These are phyloP conservation scores for Amanita rubescens DNA, from an alignment of 768 basidiomycete genomes.

Conservation along the genomic window DNA sequence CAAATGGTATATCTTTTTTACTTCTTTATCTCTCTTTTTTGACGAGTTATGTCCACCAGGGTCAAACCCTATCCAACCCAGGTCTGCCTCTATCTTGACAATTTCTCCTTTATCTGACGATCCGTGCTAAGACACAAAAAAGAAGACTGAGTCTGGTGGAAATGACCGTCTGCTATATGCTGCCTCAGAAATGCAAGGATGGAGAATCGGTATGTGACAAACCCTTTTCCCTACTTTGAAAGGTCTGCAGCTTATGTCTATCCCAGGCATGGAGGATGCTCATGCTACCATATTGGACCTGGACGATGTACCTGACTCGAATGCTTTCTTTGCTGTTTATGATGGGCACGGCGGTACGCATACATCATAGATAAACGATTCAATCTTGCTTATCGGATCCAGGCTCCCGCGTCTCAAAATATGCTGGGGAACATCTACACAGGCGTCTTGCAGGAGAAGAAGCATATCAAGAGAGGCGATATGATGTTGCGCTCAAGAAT, in stretches of 20 bases:
- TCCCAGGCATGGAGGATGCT: constrained; percentile 93
- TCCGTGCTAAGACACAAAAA: constrained; percentile 58
- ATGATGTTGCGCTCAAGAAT: constrained; percentile 71
- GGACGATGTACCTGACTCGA: constrained; percentile 44
- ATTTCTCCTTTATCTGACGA: constrained; percentile 10
- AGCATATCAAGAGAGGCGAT: constrained; percentile 61
- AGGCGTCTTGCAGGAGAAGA: constrained; percentile 68
- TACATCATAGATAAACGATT: constrained; percentile 1
- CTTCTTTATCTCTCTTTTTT: constrained; percentile 3
- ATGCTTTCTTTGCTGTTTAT: constrained; percentile 93
- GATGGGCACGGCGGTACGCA: constrained; percentile 93
- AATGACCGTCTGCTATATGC: constrained; percentile 68
- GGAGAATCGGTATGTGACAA: constrained; percentile 84
- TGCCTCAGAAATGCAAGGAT: constrained; percentile 97
- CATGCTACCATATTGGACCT: constrained; percentile 73
- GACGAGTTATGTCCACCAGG: constrained; percentile 35
- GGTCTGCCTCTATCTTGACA: constrained; percentile 34
- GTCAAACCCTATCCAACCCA: constrained; percentile 81
- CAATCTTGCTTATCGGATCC: constrained; percentile 9
- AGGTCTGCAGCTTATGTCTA: not conserved
- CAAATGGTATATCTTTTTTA: constrained; percentile 26
- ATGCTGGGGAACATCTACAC: constrained; percentile 80
- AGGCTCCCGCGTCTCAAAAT: constrained; percentile 84
- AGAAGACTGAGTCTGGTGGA: constrained; percentile 66
- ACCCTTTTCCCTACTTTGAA: constrained; percentile 6